Base-by-base conservation (phyloP, 2,329 filamentous ascomycete species). In the Sporothrix pallida region DNA sequence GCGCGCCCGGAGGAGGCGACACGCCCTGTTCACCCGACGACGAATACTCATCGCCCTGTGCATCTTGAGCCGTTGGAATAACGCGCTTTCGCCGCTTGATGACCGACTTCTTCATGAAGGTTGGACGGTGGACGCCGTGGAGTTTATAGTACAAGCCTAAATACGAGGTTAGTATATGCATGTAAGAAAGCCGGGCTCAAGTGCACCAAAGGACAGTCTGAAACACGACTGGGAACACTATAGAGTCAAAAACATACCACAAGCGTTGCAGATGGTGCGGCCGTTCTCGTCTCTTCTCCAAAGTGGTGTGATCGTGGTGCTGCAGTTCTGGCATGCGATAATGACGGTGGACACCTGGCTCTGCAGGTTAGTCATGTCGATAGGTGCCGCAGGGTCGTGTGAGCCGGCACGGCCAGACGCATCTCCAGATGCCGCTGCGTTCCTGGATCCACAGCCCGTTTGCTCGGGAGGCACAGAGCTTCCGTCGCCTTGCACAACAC, bases 61-160 rank as follows among this genome's bases (percentile, higher is more conserved):
- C 77, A 2, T 81, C 86, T 68, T 87, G 84, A 37, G 89, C 84
- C 20, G 93, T 94, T 20, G 95, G 95, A 60, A 98, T 95, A 6
- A 98, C 94, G 74, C 96, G 91, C 86, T 98, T 98, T 75, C 96
- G 88, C 75, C 96, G 90, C 83, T 99, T 98, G 81, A 99, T 99
- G 37, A 97, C 93, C 2, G 94, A 92, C 82, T 98, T 98, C 83
- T 98, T 99, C 96, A 99, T 98, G n/a, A 94, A 94, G 5, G 96
- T 93, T 0, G 96, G 96, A 58, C 96, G 89, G 82, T 98, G 95
- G 44, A 94, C 91, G 72, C 95, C 95, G 80, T 99, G 96, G 2
- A 99, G 89, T 82, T 98, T 98, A 84, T 97, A 94, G 82, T 99
- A 99, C 2, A 99, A 85, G 4, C 95, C 94, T 97, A 77, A 3